Conservation (phyloP, 202 grass and related monocot species). For the Setaria viridis region DNA sequence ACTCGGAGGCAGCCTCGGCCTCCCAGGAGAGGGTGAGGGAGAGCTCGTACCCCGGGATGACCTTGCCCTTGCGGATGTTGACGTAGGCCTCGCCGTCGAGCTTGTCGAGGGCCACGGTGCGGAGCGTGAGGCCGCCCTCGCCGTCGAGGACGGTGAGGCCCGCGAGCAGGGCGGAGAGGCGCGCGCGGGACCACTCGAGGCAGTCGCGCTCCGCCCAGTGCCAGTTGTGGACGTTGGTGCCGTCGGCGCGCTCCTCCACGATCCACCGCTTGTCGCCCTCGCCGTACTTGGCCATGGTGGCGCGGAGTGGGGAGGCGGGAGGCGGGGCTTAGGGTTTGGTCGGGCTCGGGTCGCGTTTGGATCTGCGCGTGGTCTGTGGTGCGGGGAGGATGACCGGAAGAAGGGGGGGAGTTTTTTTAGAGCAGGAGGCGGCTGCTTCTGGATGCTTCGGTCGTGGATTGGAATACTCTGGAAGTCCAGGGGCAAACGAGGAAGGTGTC, state of each 20-base stretch:
- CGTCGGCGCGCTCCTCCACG: conserved; percentile 90
- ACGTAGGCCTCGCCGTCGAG: conserved; percentile 96
- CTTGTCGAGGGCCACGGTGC: conserved; percentile 80
- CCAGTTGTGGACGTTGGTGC: conserved; percentile 98
- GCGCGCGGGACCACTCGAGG: conserved; percentile 85
- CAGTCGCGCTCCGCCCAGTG: conserved; percentile 98
- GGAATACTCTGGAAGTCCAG: conserved; percentile 50
- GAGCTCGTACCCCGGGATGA: conserved; percentile 95
- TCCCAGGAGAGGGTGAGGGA: conserved; percentile 86
- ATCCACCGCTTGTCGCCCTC: conserved; percentile 99
- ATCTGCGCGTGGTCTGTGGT: conserved; percentile 44
- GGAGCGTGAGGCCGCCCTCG: conserved; percentile 74
- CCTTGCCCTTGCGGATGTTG: conserved; percentile 97
- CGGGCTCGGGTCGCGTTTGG: conserved; percentile 31
- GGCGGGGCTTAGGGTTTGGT: conserved; percentile 49
- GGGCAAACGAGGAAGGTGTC: neutral
- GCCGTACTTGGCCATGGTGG: conserved; percentile 79
- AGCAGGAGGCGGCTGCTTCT: conserved; percentile 48
- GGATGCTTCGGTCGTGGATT: conserved; percentile 41
- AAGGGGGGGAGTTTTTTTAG: conserved; percentile 1
- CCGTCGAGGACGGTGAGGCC: conserved; percentile 76
- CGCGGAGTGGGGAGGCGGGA: neutral
- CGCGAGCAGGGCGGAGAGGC: conserved; percentile 68
- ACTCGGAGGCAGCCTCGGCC: conserved; percentile 62
- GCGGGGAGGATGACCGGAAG: conserved; percentile 5